phyloP scores from a whole-genome alignment of 179 eudicot species.

The Dionaea muscipula region DNA sequence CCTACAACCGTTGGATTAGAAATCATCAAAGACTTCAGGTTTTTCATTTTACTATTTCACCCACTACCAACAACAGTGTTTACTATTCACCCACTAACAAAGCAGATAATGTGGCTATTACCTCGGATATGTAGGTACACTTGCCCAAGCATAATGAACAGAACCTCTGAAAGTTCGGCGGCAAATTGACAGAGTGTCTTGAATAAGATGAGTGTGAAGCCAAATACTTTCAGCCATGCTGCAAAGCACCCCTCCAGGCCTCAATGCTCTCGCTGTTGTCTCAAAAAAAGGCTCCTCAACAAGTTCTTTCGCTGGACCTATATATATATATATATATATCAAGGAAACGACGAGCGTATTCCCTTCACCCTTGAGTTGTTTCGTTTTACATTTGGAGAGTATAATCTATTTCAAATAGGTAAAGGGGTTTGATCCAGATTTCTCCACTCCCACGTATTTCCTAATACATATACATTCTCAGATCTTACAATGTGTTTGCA shows the following conservation, averaged over 20 bases:
- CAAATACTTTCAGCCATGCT: conserved; percentile 99
- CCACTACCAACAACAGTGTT: background rate
- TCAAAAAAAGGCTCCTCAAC: conserved; percentile 85
- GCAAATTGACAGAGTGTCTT: conserved; percentile 72
- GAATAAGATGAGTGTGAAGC: conserved; percentile 94
- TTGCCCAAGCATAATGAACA: conserved; percentile 93
- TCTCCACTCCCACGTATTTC: background rate
- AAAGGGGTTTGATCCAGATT: no score
- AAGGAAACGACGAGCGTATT: no score
- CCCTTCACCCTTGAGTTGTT: no score
- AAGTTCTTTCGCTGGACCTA: conserved; percentile 91
- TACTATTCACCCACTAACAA: background rate
- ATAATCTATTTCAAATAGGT: no score
- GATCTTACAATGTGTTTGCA: no score
- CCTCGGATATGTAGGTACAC: conserved; percentile 98
- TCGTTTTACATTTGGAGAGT: no score
- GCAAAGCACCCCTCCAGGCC: conserved; percentile 93
- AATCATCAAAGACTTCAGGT: no score
- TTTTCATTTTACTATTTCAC: no score
- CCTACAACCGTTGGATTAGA: no score
- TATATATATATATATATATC: no score
- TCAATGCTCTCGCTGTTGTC: conserved; percentile 67
- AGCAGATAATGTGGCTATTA: conserved; percentile 13
- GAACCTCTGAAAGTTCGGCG: conserved; percentile 71
- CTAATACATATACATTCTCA: background rate